Base-by-base conservation (phyloP, 352 stramenopile species). In the Globisporangium okanoganense region DNA sequence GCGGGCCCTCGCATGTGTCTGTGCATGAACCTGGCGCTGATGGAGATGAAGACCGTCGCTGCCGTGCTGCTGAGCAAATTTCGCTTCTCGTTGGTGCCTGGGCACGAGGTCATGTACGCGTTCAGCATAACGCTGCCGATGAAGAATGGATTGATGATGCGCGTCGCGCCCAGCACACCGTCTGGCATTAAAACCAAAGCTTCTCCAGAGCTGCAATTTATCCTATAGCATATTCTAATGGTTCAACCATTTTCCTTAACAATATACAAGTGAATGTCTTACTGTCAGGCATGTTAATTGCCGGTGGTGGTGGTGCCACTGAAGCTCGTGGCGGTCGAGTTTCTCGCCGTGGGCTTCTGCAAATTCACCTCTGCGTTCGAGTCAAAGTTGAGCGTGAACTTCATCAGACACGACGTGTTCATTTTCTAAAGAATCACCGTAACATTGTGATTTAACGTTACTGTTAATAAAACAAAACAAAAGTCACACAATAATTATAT, bases 321-420 rank as follows among this genome's bases (percentile, higher is more conserved):
- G 18, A 47, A 45, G 14, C 18, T 44, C 3, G n/a, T 44, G 20
- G 6, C 24, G 53, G 22, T 58, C 7, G 53, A 24, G 53, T 14
- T 25, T 20, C 3, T 45, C 22, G 12, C 27, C 35, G 38, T 29
- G 20, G 62, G 41, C 13, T 66, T 70, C 5, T 65, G 66, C 73
- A 74, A 79, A 38, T 85, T 78, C 25, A 87, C 58, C 50, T 87
- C 75, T 0, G 83, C 77, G 29, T 85, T 76, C 29, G 69, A 64
- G 58, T 88, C 80, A 52, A 79, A 92, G 50, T 92, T 92, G 38
- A 89, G 69, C 13, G 76, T 73, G 62, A 89, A 88, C 70, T 92
- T 92, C 76, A 92, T 85, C 38, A 92, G 62, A 8, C 78, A 79
- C 24, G 64, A 67, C 5, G 71, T 71, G 65, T 90, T 92, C 69